Conservation (phyloP, 768 basidiomycete species). For the Arthromyces matolae region DNA sequence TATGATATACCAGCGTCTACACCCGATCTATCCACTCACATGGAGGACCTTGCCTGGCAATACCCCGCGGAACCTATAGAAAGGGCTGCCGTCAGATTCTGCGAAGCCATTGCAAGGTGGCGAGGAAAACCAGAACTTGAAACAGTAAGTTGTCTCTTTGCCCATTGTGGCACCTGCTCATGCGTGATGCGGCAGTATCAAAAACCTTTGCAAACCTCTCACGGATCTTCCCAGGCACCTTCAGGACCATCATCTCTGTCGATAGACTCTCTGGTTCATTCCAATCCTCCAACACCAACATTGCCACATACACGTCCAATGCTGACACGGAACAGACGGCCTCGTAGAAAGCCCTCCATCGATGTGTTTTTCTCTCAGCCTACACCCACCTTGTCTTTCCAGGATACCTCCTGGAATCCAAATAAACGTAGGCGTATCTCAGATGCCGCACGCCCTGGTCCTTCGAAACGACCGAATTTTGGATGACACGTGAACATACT, state of each 20-base stretch:
- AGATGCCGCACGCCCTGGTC: slow-evolving; percentile 15
- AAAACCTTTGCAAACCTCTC: slow-evolving; percentile 36
- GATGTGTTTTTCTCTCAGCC: slow-evolving; percentile 43
- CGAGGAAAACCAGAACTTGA: slow-evolving; percentile 82
- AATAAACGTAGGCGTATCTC: slow-evolving; percentile 24
- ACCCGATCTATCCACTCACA: slow-evolving; percentile 72
- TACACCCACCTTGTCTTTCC: slow-evolving; percentile 14
- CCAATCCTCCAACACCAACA: slow-evolving; percentile 61
- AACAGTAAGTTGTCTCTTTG: slow-evolving; percentile 43
- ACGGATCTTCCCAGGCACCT: slow-evolving; percentile 22
- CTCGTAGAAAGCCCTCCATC: slow-evolving; percentile 37
- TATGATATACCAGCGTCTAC: slow-evolving; percentile 69
- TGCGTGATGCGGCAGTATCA: slow-evolving; percentile 46
- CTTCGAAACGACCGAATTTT: slow-evolving; percentile 18
- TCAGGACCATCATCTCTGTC: slow-evolving; percentile 43
- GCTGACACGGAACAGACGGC: slow-evolving; percentile 10
- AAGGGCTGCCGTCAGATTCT: slow-evolving; percentile 72
- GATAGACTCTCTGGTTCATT: slow-evolving; percentile 66
- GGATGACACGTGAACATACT: slow-evolving; percentile 12
- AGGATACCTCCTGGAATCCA: slow-evolving; percentile 18
- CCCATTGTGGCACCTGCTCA: slow-evolving; percentile 22
- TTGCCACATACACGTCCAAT: slow-evolving; percentile 26
- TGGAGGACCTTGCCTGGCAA: slow-evolving; percentile 75
- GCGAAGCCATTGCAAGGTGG: slow-evolving; percentile 80
- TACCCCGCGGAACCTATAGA: slow-evolving; percentile 83